Conservation (phyloP, 1,139 yeast genomes). For the Geotrichum candidum region DNA sequence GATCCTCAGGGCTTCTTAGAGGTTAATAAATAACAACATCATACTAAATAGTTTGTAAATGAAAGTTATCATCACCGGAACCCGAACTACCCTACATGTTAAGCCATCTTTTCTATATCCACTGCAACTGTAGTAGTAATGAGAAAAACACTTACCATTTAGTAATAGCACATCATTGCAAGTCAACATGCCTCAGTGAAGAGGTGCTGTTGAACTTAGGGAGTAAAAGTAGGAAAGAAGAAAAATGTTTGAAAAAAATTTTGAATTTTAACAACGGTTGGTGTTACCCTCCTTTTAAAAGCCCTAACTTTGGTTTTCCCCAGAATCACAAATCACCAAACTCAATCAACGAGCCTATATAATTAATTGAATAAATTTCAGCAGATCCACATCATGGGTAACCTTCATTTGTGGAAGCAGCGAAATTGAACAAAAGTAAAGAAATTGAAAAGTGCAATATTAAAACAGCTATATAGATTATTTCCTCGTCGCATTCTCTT, state of each 20-base stretch:
- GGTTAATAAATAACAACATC: slow-evolving; percentile 7
- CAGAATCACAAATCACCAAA: not conserved
- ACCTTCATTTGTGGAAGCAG: not conserved
- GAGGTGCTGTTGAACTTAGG: not conserved
- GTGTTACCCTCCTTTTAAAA: not conserved
- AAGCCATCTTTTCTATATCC: not conserved
- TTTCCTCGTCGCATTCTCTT: slow-evolving; percentile 1
- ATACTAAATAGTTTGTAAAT: slow-evolving; percentile 4
- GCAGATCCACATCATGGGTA: not conserved
- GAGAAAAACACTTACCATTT: not conserved
- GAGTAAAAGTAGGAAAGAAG: not conserved
- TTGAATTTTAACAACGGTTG: not conserved
- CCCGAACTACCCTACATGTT: not conserved
- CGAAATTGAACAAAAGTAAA: not conserved
- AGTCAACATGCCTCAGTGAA: not conserved
- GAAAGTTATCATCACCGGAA: not conserved
- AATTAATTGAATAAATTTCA: not conserved
- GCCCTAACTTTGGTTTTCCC: not conserved
- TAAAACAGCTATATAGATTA: not conserved
- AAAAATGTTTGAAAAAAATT: not conserved
- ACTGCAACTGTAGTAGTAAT: not conserved
- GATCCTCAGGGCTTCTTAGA: slow-evolving; percentile 7
- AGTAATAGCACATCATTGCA: not conserved
- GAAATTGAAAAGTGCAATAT: not conserved
- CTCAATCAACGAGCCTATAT: not conserved